phyloP scores from a whole-genome alignment of 2,329 filamentous ascomycete genomes.

The Colletotrichum orbiculare region DNA sequence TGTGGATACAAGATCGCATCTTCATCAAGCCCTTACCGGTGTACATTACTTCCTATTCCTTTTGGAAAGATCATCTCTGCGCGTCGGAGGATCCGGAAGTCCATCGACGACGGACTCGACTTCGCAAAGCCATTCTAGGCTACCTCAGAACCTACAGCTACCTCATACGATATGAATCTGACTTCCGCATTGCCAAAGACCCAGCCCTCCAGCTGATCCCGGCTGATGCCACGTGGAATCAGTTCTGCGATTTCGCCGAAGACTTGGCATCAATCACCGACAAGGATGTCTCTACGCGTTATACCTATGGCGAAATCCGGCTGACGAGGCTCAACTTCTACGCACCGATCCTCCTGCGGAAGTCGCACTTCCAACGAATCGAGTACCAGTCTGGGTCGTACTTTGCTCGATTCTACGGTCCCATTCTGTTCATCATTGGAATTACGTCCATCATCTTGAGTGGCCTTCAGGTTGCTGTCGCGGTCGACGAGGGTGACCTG shows the following conservation, averaged over 20 bases:
- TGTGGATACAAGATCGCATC: conserved; percentile 44
- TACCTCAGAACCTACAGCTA: conserved; percentile 47
- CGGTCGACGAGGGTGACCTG: background rate
- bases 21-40: conserved; percentile 48
- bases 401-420: conserved; percentile 40
- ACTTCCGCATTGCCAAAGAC: conserved; percentile 47
- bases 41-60: conserved; percentile 41
- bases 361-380: conserved; percentile 39
- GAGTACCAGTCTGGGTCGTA: conserved; percentile 40
- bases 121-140: conserved; percentile 42
- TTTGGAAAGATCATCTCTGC: conserved; percentile 42
- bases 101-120: too few species aligned
- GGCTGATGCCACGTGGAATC: conserved; percentile 34
- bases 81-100: background rate
- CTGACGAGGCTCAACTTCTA: conserved; percentile 40
- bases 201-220: conserved; percentile 32
- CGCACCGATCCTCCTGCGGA: conserved; percentile 37
- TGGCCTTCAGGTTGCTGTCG: conserved; percentile 14
- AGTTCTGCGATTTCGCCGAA: conserved; percentile 37
- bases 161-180: conserved; percentile 47
- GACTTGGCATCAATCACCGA: conserved; percentile 29
- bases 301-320: conserved; percentile 29
- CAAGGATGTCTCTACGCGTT: conserved; percentile 36
- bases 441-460: conserved; percentile 39
- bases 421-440: conserved; percentile 41